Percentiles rank a stretch among this genome's conserved stretches.
These are phyloP conservation scores for Tetrastigma voinierianum DNA, from an alignment of 164 flowering plant species.

Conservation along the genomic window DNA sequence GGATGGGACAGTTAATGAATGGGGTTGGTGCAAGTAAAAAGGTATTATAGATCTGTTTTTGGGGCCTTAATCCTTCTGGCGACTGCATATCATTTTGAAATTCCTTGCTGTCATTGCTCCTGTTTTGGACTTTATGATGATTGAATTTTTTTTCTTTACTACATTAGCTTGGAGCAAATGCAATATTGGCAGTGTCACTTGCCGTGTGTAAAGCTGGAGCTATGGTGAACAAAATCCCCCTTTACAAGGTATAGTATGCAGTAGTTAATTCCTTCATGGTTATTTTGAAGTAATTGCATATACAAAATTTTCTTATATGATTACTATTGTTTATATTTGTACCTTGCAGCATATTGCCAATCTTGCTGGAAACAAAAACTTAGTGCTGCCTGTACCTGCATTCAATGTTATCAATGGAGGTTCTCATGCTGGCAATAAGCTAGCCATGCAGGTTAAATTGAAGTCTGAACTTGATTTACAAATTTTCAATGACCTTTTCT, in stretches of 20 bases:
- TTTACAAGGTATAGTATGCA: slow-evolving; percentile 63
- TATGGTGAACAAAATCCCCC: slow-evolving; percentile 69
- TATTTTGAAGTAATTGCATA: too few species aligned
- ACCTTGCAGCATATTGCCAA: slow-evolving; percentile 82
- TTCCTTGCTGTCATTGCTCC: not conserved
- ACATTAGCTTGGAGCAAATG: slow-evolving; percentile 92
- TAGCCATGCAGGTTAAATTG: slow-evolving; percentile 79
- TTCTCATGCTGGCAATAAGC: slow-evolving; percentile 93
- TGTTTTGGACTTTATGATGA: not conserved
- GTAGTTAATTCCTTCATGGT: too few species aligned
- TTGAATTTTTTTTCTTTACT: not conserved
- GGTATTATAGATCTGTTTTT: slow-evolving; percentile 31
- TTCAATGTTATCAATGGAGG: slow-evolving; percentile 96
- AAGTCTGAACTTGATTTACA: not conserved
- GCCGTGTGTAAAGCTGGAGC: slow-evolving; percentile 96
- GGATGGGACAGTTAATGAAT: slow-evolving; percentile 88
- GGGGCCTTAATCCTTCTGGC: too few species aligned
- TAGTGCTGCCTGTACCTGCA: slow-evolving; percentile 94
- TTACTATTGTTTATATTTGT: too few species aligned
- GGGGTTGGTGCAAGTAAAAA: slow-evolving; percentile 99
- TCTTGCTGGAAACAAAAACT: slow-evolving; percentile 79
- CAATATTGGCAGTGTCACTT: slow-evolving; percentile 89
- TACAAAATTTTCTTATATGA: too few species aligned
- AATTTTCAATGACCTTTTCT: not conserved
- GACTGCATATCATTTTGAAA: too few species aligned